Conservation (phyloP, 305 asterid genomes). For the Monarda citriodora region DNA sequence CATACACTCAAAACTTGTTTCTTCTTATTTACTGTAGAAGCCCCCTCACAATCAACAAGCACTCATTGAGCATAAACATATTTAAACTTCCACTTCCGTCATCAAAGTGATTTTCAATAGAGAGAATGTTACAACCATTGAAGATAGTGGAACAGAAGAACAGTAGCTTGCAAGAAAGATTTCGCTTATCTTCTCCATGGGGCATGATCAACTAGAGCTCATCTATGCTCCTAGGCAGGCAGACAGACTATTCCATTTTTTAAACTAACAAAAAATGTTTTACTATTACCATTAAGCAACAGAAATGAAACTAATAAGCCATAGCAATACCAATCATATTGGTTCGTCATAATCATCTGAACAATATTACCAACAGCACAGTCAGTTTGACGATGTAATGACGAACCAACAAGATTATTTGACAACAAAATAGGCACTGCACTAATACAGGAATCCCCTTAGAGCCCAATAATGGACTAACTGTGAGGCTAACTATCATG, state of each 20-base stretch:
- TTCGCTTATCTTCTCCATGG: too few species aligned
- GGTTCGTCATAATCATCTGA: too few species aligned
- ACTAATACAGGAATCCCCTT: neutral
- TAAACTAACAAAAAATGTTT: neutral
- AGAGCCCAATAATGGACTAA: neutral
- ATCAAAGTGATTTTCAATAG: slow-evolving; percentile 8
- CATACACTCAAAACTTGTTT: too few species aligned
- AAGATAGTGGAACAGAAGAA: too few species aligned
- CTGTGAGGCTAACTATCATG: neutral
- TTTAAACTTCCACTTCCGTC: neutral
- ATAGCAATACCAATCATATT: neutral
- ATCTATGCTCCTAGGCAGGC: neutral
- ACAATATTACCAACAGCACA: too few species aligned
- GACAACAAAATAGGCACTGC: too few species aligned
- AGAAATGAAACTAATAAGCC: neutral
- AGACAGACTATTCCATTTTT: neutral
- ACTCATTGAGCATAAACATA: neutral
- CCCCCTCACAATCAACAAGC: neutral
- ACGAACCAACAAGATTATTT: too few species aligned
- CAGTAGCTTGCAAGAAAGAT: too few species aligned
- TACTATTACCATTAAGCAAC: neutral
- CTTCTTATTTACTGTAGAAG: too few species aligned
- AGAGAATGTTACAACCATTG: neutral
- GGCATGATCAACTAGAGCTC: neutral
- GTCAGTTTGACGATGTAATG: too few species aligned